phyloP scores from a whole-genome alignment of 108 stramenopile species.

The Cyclotella distinguenda region DNA sequence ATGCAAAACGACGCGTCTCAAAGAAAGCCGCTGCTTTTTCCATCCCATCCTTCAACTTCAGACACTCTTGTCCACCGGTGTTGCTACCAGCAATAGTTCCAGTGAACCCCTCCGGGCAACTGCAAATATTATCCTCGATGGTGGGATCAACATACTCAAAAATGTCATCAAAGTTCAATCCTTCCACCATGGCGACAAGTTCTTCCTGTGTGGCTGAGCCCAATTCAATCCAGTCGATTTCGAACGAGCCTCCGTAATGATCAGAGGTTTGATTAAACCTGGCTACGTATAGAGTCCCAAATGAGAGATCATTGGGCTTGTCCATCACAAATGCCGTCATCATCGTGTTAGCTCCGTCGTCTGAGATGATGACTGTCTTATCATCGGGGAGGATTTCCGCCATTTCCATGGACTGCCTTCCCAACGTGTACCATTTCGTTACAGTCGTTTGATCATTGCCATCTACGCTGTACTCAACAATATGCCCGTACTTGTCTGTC shows the following conservation, averaged over 20 bases:
- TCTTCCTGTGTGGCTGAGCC: constrained; percentile 11
- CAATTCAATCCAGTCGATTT: constrained; percentile 13
- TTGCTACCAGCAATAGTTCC: not conserved
- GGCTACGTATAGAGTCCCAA: constrained; percentile 5
- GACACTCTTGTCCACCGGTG: not conserved
- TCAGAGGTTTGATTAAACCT: constrained; percentile 10
- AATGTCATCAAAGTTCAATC: constrained; percentile 6
- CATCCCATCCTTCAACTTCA: constrained; percentile 16
- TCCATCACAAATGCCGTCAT: constrained; percentile 21
- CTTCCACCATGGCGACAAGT: constrained; percentile 2
- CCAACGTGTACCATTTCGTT: constrained; percentile 16
- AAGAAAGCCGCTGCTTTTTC: constrained; percentile 11
- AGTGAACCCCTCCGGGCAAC: constrained; percentile 14
- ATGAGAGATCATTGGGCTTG: constrained; percentile 8
- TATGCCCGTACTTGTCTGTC: constrained; percentile 19
- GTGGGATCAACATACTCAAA: constrained; percentile 6
- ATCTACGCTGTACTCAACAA: constrained; percentile 7
- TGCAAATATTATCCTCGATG: not conserved
- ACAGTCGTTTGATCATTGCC: constrained; percentile 6
- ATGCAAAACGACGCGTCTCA: constrained; percentile 6
- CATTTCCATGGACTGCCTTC: constrained; percentile 10
- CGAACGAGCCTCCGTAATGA: constrained; percentile 11
- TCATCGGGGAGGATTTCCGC: constrained; percentile 12
- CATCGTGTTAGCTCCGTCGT: constrained; percentile 17
- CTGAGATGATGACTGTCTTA: constrained; percentile 13